These are phyloP conservation scores for Ballota nigra DNA, from an alignment of 257 asterid species.

Conservation along the genomic window DNA sequence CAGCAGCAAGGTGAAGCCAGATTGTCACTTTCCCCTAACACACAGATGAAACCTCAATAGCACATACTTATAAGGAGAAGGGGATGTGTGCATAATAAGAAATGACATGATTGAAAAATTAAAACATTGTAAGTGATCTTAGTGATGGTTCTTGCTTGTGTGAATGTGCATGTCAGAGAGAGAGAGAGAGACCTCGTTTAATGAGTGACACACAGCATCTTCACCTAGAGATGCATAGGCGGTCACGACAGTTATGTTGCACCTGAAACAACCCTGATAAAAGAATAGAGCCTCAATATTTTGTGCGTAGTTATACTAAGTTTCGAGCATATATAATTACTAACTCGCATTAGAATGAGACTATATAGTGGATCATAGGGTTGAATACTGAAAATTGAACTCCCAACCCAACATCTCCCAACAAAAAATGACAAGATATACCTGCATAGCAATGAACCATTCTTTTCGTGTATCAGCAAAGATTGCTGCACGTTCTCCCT, in stretches of 20 bases:
- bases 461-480: constrained; percentile 96
- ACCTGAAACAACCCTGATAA: constrained; percentile 90
- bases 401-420: too few species aligned
- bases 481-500: constrained; percentile 85
- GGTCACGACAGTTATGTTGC: constrained; percentile 89
- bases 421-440: constrained; percentile 15
- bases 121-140: neutral
- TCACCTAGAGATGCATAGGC: constrained; percentile 95
- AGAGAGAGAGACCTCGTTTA: constrained; percentile 71
- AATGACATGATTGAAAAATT: neutral
- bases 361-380: neutral
- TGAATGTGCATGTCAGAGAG: constrained; percentile 19
- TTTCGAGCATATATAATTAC: too few species aligned
- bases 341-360: neutral
- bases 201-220: constrained; percentile 94
- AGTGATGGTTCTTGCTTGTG: neutral
- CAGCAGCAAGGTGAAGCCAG: neutral
- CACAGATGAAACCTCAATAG: neutral
- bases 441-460: constrained; percentile 98
- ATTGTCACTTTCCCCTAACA: neutral
- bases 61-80: neutral
- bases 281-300: constrained; percentile 2
- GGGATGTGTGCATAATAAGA: neutral
- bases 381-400: neutral
- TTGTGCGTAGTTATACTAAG: neutral